Percentiles rank a stretch among this genome's conserved stretches.
Evolutionary conservation across 768 basidiomycete genomes (phyloP).

Genomic region (Podaxis sp.): DNA sequence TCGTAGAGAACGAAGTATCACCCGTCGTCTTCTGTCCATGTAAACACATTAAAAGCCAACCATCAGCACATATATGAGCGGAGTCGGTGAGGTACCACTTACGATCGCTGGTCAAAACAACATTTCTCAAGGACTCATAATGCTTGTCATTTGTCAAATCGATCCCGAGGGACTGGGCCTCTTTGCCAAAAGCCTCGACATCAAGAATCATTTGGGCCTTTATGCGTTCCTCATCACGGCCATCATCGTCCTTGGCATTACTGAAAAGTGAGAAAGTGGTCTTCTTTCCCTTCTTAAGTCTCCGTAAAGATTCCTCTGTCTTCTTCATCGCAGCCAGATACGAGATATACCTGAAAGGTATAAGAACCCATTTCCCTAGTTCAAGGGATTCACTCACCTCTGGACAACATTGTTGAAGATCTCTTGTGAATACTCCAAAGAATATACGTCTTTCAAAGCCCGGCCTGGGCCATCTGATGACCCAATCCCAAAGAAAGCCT

Average conservation of each 20-base stretch:
- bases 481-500: constrained; percentile 68
- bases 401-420: constrained; percentile 74
- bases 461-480: constrained; percentile 58
- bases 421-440: constrained; percentile 51
- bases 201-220: constrained; percentile 82
- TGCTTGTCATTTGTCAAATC: constrained; percentile 51
- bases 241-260: constrained; percentile 58
- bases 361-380: not conserved
- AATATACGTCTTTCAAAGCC: constrained; percentile 53
- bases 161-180: constrained; percentile 71
- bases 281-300: constrained; percentile 87
- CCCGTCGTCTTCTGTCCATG: not conserved
- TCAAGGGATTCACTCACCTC: constrained; percentile 39
- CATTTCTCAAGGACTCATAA: constrained; percentile 56
- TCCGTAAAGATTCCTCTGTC: constrained; percentile 85
- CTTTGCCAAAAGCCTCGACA: constrained; percentile 79
- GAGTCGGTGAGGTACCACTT: constrained; percentile 18
- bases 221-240: constrained; percentile 86
- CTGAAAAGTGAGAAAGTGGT: constrained; percentile 79
- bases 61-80: not conserved
- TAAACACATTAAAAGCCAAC: not conserved
- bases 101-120: constrained; percentile 52
- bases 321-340: constrained; percentile 86
- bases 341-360: constrained; percentile 62
- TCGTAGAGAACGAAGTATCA: not conserved